A percentile compares a stretch with the other conserved stretches of the same genome.
phyloP scores from a whole-genome alignment of 2,329 filamentous ascomycete species.

The Diplodia sapinea region DNA sequence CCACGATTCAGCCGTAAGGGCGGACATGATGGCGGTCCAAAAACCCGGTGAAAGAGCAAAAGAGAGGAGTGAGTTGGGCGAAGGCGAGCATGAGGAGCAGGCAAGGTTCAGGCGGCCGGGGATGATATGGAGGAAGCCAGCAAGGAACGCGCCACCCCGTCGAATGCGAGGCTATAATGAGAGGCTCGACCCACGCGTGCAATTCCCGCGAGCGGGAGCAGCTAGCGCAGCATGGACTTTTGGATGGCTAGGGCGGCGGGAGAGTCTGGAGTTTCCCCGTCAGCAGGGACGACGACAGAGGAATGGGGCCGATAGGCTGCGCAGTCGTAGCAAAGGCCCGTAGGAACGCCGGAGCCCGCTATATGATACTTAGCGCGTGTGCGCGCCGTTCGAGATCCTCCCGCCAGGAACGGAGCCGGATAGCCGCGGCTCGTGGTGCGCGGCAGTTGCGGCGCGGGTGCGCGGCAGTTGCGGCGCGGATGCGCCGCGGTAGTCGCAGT shows the following conservation, averaged over 20 bases:
- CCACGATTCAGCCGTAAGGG: conserved; percentile 53
- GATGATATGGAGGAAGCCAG: background rate
- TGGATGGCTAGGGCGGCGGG: background rate
- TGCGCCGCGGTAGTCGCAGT: background rate
- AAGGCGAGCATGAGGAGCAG: conserved; percentile 1
- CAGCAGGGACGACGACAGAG: too few species aligned
- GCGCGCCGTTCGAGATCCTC: conserved; percentile 13
- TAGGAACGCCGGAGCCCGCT: conserved; percentile 17
- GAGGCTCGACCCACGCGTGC: background rate
- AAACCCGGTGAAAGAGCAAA: background rate
- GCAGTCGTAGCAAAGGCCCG: background rate
- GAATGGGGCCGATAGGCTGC: conserved; percentile 12
- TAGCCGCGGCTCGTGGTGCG: background rate
- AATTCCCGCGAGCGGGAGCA: conserved; percentile 9
- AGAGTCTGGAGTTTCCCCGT: conserved; percentile 9
- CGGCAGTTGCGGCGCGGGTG: background rate
- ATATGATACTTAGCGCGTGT: conserved; percentile 22
- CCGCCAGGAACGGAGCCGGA: conserved; percentile 7
- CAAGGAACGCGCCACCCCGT: background rate
- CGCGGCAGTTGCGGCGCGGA: background rate
- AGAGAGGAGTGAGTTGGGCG: conserved; percentile 2
- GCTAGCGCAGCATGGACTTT: conserved; percentile 16
- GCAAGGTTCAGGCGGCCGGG: background rate
- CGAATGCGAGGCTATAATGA: background rate
- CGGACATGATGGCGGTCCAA: conserved; percentile 10